Evolutionary conservation across 805 yeast genomes (phyloP), one percentile per base, ranked within the genome.

Genomic region (Candida hungchunana): DNA sequence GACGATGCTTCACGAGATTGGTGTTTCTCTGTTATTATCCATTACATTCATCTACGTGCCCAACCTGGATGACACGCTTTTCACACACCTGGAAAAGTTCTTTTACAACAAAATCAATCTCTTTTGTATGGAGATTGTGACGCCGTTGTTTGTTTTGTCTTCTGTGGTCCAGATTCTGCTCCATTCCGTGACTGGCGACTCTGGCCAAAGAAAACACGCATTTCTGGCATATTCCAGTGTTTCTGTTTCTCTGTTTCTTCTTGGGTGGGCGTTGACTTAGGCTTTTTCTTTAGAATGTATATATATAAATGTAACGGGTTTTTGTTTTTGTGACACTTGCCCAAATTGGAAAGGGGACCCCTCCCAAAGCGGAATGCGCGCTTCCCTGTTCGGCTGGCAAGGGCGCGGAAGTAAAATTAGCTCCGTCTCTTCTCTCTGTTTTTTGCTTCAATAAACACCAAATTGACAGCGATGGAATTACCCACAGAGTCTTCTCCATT

Each of bases 41-140:
- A 62, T 64, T 11, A 59, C 65, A 35, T 64, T 65, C 55, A 62
- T 64, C 25, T 66, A 62, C 42, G 63, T 62, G 2, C 67, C 66
- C 3, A 60, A 55, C 2, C 56, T 64, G 27, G 48, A 48, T 12
- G 46, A 59, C 24, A 49, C 55, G 3, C 36, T 30, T 29, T 58
- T 67, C 11, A 46, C 54, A 5, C 40, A 46, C 3, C 56, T 60
- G 6, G 62, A 56, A 33, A 57, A 49, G 34, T 63, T 54, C 42
- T 69, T 63, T 15, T 51, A 56, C 29, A 58, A 53, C 40, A 46
- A 55, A 3, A 46, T 64, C 29, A 17, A 39, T 12, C 29, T 41
- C 16, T 66, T 63, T 39, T 28, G 59, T 12, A n/a, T 60, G 5
- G 42, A 44, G 16, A 41, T 62, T 1, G 49, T 65, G 10, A 6